These are phyloP conservation scores for Phytophthora litchii DNA, from an alignment of 352 stramenopile genomes.

Conservation along the genomic window DNA sequence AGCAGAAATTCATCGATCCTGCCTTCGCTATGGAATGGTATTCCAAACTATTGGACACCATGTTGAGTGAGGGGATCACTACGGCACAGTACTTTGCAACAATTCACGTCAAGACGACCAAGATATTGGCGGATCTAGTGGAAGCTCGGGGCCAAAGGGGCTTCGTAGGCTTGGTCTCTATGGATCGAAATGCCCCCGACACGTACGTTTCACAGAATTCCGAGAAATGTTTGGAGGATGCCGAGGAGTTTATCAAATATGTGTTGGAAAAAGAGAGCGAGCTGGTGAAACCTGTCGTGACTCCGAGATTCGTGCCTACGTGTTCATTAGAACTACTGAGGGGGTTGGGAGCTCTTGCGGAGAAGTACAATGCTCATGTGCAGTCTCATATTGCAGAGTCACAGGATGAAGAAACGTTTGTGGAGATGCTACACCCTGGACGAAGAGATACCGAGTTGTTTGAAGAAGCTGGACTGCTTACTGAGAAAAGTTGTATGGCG, in stretches of 20 bases:
- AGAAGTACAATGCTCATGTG: conserved; percentile 71
- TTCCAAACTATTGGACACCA: conserved; percentile 64
- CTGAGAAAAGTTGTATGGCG: conserved; percentile 77
- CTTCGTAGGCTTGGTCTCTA: conserved; percentile 90
- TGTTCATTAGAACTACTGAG: conserved; percentile 83
- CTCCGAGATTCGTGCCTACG: conserved; percentile 91
- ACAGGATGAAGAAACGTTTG: conserved; percentile 84
- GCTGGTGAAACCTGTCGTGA: conserved; percentile 83
- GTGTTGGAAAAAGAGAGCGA: conserved; percentile 41
- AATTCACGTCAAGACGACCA: conserved; percentile 79
- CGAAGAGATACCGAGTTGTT: conserved; percentile 79
- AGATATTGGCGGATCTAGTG: conserved; percentile 81
- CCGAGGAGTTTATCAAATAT: conserved; percentile 80
- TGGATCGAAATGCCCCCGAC: conserved; percentile 88
- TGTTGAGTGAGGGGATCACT: conserved; percentile 85
- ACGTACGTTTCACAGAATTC: conserved; percentile 73
- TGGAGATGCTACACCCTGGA: conserved; percentile 68
- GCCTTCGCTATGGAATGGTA: conserved; percentile 69
- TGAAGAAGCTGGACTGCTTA: conserved; percentile 66
- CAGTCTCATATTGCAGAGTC: conserved; percentile 91
- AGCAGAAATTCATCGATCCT: conserved; percentile 70
- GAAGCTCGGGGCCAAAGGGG: conserved; percentile 72
- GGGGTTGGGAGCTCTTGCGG: conserved; percentile 71
- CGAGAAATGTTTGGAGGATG: conserved; percentile 60
- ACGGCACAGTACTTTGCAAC: conserved; percentile 92